Percentiles rank a stretch among this genome's conserved stretches.
phyloP scores from a whole-genome alignment of 2,329 filamentous ascomycete species.

The Hymenoscyphus albidus region DNA sequence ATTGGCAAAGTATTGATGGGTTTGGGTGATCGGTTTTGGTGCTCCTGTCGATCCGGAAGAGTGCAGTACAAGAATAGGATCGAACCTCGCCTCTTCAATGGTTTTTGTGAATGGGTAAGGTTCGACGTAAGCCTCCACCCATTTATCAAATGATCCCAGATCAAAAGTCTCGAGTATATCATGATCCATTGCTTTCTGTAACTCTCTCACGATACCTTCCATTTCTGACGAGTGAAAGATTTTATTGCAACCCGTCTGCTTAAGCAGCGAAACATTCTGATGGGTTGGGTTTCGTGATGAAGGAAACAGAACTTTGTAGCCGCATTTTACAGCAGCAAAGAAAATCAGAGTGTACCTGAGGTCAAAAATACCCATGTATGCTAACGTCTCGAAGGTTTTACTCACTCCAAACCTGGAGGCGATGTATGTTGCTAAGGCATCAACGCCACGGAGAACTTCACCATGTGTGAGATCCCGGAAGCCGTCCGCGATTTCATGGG shows the following conservation, averaged over 20 bases:
- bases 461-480: slow-evolving; percentile 18
- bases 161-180: not conserved
- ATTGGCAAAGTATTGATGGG: not conserved
- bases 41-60: slow-evolving; percentile 10
- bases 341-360: slow-evolving; percentile 12
- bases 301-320: slow-evolving; percentile 9
- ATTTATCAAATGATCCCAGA: not conserved
- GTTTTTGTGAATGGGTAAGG: slow-evolving; percentile 31
- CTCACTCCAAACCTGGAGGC: slow-evolving; percentile 29
- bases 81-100: slow-evolving; percentile 29
- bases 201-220: not conserved
- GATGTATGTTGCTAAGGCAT: slow-evolving; percentile 22
- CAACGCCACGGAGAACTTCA: slow-evolving; percentile 21
- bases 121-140: not conserved
- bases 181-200: not conserved
- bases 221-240: slow-evolving; percentile 4
- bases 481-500: slow-evolving; percentile 7
- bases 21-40: slow-evolving; percentile 9
- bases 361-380: slow-evolving; percentile 39
- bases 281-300: slow-evolving; percentile 6
- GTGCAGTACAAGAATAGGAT: slow-evolving; percentile 7
- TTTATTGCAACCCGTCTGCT: slow-evolving; percentile 4
- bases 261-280: slow-evolving; percentile 7
- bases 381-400: slow-evolving; percentile 34
- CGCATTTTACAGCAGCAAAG: slow-evolving; percentile 10